Conservation (phyloP, 2,329 filamentous ascomycete species). For the Phyllosticta citribraziliensis region DNA sequence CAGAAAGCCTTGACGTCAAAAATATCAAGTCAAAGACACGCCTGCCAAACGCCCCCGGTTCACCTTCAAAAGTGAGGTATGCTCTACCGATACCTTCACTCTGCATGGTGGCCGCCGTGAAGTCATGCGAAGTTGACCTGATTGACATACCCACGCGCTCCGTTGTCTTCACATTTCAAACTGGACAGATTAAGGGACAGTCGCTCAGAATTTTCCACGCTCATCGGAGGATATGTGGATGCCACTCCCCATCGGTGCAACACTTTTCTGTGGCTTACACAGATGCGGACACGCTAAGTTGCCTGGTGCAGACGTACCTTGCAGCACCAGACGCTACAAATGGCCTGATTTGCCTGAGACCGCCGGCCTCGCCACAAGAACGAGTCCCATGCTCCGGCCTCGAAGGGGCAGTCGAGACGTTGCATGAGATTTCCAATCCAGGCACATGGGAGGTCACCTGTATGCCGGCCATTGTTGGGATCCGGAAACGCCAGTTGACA, state of each 20-base stretch:
- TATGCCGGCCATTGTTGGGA: constrained; percentile 52
- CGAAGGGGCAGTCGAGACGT: constrained; percentile 38
- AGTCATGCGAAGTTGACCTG: constrained; percentile 47
- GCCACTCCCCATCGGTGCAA: constrained; percentile 47
- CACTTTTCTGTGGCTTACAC: constrained; percentile 58
- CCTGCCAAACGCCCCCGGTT: constrained; percentile 21
- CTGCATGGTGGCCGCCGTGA: constrained; percentile 51
- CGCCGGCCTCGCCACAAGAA: constrained; percentile 21
- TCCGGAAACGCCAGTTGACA: constrained; percentile 39
- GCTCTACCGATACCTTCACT: constrained; percentile 51
- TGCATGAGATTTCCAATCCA: constrained; percentile 48
- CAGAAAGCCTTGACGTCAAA: constrained; percentile 24
- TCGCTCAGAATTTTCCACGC: constrained; percentile 53
- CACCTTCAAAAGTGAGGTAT: constrained; percentile 40
- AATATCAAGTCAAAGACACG: background rate
- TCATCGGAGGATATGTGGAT: constrained; percentile 40
- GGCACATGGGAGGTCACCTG: constrained; percentile 56
- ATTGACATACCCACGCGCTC: constrained; percentile 49
- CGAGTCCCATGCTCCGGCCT: constrained; percentile 25
- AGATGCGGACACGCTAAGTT: constrained; percentile 48
- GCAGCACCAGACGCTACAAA: constrained; percentile 43
- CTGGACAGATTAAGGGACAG: constrained; percentile 48
- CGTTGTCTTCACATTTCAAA: constrained; percentile 53
- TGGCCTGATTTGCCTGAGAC: constrained; percentile 47
- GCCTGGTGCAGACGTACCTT: constrained; percentile 55